Evolutionary conservation across 768 basidiomycete species (phyloP).

Genomic region (Rhodotorula babjevae): DNA sequence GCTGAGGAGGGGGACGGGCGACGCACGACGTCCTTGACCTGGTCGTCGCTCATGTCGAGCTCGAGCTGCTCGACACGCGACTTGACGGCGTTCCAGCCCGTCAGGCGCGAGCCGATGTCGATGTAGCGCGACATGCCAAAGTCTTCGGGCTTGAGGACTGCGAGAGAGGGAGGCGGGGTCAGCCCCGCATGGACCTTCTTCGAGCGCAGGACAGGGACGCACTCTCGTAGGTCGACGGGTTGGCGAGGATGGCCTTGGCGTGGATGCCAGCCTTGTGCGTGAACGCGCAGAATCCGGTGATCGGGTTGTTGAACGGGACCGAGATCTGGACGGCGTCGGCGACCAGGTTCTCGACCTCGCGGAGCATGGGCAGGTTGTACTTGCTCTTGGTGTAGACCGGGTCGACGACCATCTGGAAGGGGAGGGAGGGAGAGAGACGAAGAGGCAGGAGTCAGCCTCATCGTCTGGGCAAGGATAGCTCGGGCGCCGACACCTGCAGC

Average conservation of each 20-base stretch:
- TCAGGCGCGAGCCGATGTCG: constrained; percentile 74
- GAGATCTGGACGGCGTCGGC: constrained; percentile 98
- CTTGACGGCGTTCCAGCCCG: constrained; percentile 99
- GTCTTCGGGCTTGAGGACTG: constrained; percentile 76
- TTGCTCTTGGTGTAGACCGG: constrained; percentile 99
- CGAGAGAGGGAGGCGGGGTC: not conserved
- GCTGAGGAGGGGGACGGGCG: constrained; percentile 53
- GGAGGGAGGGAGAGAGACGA: not conserved
- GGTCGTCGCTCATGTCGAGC: constrained; percentile 76
- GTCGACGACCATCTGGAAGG: constrained; percentile 68
- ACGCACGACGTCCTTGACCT: constrained; percentile 93
- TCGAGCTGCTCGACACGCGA: constrained; percentile 96
- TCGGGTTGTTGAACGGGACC: constrained; percentile 86
- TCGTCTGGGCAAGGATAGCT: no score
- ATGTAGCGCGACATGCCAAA: constrained; percentile 97
- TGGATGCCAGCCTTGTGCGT: constrained; percentile 99
- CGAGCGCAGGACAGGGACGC: not conserved
- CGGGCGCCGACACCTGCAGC: no score
- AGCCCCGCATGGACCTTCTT: not conserved
- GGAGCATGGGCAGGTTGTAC: constrained; percentile 95
- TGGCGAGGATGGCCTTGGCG: constrained; percentile 99
- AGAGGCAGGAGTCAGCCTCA: not conserved
- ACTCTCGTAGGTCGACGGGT: constrained; percentile 95
- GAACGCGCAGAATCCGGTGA: constrained; percentile 97
- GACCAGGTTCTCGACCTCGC: constrained; percentile 97